Base-by-base conservation (phyloP, 2,329 filamentous ascomycete genomes). In the Polytolypa hystricis region DNA sequence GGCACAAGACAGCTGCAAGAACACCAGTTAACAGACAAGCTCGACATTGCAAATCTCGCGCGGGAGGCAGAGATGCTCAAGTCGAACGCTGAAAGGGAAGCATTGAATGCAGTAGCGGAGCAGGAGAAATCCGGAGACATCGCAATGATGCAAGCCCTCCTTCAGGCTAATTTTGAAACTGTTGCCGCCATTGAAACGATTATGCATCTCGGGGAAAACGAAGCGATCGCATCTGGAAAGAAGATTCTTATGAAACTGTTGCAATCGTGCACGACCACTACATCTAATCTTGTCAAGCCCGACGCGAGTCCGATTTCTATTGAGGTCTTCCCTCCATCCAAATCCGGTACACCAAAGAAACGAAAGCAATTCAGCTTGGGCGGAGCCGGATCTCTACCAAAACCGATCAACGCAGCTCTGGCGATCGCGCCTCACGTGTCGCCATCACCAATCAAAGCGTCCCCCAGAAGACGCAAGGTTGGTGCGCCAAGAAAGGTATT, bases 151-250 rank as follows among this genome's bases (percentile, higher is more conserved):
- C 87, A 95, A 58, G 74, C 84, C 33, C 71, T 98, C 37, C 73
- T 96, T 8, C 80, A 82, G 36, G 84, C 89, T 9, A 89, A 96
- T 51, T 93, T 98, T 48, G 87, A 95, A 51, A 89, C 87, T 2
- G 74, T 96, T 42, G 70, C 84, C 4, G 84, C 86, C 1, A 73
- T 98, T 37, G 77, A 81, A 37, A 82, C 84, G 46, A 84, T 91
- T 16, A 74, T 89, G 47, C 69, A 74, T 23, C 85, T 96, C 78
- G 80, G 73, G 40, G 84, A 93, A 55, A 76, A 81, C 21, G 81
- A 93, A 43, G 91, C 89, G 1, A 73, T 95, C 2, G 68, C 79
- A 11, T 79, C 83, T 38, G 91, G 87, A 17, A 85, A 81, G 55
- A 70, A 69, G 15, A 78, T 87, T 31, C 77, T 98, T 34, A 72